These are phyloP conservation scores for Phytopythium oedochilum DNA, from an alignment of 352 stramenopile genomes.

Conservation along the genomic window DNA sequence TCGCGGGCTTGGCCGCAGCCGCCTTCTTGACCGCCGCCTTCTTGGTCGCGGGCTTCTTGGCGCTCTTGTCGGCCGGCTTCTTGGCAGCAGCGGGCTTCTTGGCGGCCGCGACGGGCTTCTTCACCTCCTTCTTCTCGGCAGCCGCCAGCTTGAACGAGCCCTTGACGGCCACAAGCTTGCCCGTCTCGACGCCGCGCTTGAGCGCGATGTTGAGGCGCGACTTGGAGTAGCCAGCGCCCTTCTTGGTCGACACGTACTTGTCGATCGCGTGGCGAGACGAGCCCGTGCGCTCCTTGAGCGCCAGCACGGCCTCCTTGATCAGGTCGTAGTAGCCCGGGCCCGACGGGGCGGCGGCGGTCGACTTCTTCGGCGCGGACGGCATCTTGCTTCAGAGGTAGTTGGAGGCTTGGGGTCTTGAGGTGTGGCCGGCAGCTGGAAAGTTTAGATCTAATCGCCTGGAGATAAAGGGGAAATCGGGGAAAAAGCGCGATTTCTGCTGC, in stretches of 20 bases:
- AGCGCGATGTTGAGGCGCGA: slow-evolving; percentile 87
- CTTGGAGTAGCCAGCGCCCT: slow-evolving; percentile 72
- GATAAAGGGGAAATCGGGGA: background rate
- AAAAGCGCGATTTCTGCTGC: slow-evolving; percentile 2
- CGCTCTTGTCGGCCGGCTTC: slow-evolving; percentile 22
- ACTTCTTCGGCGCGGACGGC: slow-evolving; percentile 57
- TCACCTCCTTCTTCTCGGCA: slow-evolving; percentile 82
- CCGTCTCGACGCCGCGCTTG: slow-evolving; percentile 85
- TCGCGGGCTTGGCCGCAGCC: slow-evolving; percentile 67
- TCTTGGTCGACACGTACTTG: slow-evolving; percentile 90
- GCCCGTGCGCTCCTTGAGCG: slow-evolving; percentile 90
- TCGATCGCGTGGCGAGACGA: slow-evolving; percentile 93
- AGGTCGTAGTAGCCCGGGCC: slow-evolving; percentile 87
- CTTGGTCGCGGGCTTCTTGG: slow-evolving; percentile 31
- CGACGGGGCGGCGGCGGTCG: slow-evolving; percentile 19
- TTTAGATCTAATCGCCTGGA: slow-evolving; percentile 25
- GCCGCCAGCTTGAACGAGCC: slow-evolving; percentile 93
- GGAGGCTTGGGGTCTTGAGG: slow-evolving; percentile 5
- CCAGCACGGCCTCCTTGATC: slow-evolving; percentile 90
- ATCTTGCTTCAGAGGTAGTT: slow-evolving; percentile 25
- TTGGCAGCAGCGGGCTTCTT: slow-evolving; percentile 29
- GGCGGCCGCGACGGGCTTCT: slow-evolving; percentile 17
- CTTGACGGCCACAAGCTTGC: slow-evolving; percentile 91
- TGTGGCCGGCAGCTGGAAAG: slow-evolving; percentile 23
- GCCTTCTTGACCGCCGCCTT: slow-evolving; percentile 17